Evolutionary conservation across 1,284 basidiomycete genomes (phyloP), one percentile per base, ranked within the genome.

Genomic region (Abortiporus biennis): DNA sequence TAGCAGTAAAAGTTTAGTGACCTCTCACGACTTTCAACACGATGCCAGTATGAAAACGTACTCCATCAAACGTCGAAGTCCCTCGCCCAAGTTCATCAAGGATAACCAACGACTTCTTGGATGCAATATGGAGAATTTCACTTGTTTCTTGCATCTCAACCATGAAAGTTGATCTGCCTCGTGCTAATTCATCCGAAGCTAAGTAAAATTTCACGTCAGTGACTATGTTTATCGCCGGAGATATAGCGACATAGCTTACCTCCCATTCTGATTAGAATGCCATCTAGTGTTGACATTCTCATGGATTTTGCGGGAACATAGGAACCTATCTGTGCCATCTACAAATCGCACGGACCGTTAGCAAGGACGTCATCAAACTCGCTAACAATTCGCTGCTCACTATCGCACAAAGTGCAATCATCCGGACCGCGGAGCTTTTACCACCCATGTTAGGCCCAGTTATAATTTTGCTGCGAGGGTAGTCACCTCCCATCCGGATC

Each of bases 91-190:
- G 72, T 55, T 88, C 85, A 54, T 97, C 93, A 2, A 96, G 68
- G 36, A 97, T 85, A 8, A 96, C 88, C 4, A 94, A 69, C 41
- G 86, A 88, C 31, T 71, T 72, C 9, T 71, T 62, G 0, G 88
- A 87, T 1, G 87, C 84, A 12, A 77, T 71, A 30, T 78, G 73
- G 13, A 98, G 64, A 44, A 98, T 94, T 50, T 96, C 90, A 53
- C 85, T 87, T 0, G 94, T 97, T 61, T 98, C 94, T 6, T 83
- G 74, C 68, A 98, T 85, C 64, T 99, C 95, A 1, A 96, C 88
- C 92, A 96, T 93, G 56, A 94, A 95, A 0, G 93, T 97, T 1
- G 88, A 92, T 17, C 90, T 80, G 0, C 91, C 91, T 25, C 84
- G 71, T 1, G 81, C 76, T 24, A 97, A 64, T 49, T 94, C 88